phyloP scores from a whole-genome alignment of 805 yeast species.

The Metschnikowia gruessii region DNA sequence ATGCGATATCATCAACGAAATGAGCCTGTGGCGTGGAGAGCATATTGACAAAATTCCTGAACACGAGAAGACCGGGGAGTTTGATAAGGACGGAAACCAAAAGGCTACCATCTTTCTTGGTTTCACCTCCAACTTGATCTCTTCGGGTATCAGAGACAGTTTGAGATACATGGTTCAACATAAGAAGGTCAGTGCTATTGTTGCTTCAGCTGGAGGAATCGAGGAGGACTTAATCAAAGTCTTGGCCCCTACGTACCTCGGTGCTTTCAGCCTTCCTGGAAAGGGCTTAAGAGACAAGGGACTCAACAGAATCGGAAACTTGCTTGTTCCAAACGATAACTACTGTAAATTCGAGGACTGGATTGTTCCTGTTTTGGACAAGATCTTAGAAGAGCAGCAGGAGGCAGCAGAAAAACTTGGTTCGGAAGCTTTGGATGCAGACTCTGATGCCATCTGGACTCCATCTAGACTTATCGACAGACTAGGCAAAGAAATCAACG shows the following conservation, averaged over 20 bases:
- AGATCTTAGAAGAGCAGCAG: constrained; percentile 85
- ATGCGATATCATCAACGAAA: constrained; percentile 86
- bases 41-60: constrained; percentile 66
- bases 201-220: constrained; percentile 97
- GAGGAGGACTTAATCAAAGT: constrained; percentile 97
- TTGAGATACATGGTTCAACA: constrained; percentile 86
- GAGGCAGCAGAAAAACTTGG: constrained; percentile 52
- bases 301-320: constrained; percentile 95
- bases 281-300: constrained; percentile 85
- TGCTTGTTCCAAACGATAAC: constrained; percentile 96
- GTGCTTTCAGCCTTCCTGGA: constrained; percentile 85
- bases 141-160: constrained; percentile 92
- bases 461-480: constrained; percentile 92
- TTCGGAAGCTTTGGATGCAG: constrained; percentile 57
- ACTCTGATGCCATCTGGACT: constrained; percentile 74
- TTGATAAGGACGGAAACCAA: constrained; percentile 74
- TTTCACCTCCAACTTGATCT: constrained; percentile 91
- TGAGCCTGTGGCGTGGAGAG: constrained; percentile 92
- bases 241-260: constrained; percentile 93
- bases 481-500: constrained; percentile 91
- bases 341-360: constrained; percentile 98
- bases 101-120: constrained; percentile 93
- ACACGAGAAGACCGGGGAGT: constrained; percentile 64
- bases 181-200: constrained; percentile 92
- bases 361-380: constrained; percentile 93